A percentile compares a stretch with the other conserved stretches of the same genome.
Conservation (phyloP, 140 eudicot species). For the Flaveria floridana region DNA sequence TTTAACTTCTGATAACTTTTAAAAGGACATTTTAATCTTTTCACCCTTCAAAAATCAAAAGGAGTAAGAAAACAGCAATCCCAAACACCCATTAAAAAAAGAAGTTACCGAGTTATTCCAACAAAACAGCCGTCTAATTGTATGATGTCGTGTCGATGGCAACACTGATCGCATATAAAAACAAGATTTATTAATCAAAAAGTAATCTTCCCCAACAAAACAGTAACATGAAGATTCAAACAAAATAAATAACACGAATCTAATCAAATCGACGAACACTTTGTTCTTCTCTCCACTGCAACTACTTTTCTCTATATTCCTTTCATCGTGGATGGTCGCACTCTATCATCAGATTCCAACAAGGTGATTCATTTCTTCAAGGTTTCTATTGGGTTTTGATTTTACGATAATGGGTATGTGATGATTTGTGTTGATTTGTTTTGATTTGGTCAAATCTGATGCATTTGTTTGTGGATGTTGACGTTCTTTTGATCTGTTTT, state of each 20-base stretch:
- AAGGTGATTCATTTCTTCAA: slow-evolving; percentile 4
- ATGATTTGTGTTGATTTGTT: slow-evolving; percentile 14
- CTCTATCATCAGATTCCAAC: slow-evolving; percentile 5
- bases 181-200: slow-evolving; percentile 3
- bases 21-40: too few relatives aligned
- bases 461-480: slow-evolving; percentile 4
- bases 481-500: not conserved
- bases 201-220: slow-evolving; percentile 9
- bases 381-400: not conserved
- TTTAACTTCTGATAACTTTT: too few relatives aligned
- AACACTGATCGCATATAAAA: not conserved
- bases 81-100: too few relatives aligned
- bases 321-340: slow-evolving; percentile 1
- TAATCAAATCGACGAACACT: slow-evolving; percentile 3
- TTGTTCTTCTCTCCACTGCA: slow-evolving; percentile 13
- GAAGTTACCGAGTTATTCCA: not conserved
- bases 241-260: slow-evolving; percentile 6
- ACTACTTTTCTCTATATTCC: slow-evolving; percentile 15
- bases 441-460: slow-evolving; percentile 19
- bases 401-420: slow-evolving; percentile 20
- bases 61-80: too few relatives aligned
- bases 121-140: slow-evolving; percentile 5
- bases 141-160: not conserved
- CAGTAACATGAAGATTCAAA: slow-evolving; percentile 16
- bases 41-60: too few relatives aligned